Evolutionary conservation across 805 yeast genomes (phyloP), one percentile per base, ranked within the genome.

Genomic region (Schizosaccharomyces cryophilus): DNA sequence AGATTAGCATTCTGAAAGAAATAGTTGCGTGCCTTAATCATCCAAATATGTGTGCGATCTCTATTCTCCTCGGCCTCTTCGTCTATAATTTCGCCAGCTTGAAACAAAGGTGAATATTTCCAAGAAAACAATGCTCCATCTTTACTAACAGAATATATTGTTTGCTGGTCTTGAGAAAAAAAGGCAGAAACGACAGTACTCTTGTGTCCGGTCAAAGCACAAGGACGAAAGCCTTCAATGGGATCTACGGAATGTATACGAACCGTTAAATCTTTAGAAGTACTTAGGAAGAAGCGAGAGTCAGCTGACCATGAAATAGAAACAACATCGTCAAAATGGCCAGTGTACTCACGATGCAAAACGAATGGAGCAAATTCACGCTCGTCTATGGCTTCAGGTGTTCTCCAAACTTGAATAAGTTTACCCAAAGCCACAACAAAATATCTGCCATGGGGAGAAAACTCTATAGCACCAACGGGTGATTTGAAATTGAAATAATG

Each of bases 341-440:
- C 98, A 0, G 96, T 87, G 67, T 88, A 88, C 6, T 85, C 80
- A 67, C 95, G 76, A 71, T 86, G 87, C 64, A 95, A 84, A 48
- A 90, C 85, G 72, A 93, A 93, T 17, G 98, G 98, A 0, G 96
- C 93, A 76, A 93, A 93, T 69, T 88, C 95, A 63, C 95, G 78
- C 67, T 87, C 96, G 66, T 86, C 93, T 6, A 80, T 73, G 29
- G 76, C 74, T 58, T 79, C 82, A 0, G 96, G 96, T 0, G 96
- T 87, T 67, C 81, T 83, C 98, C 98, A 93, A 7, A 93, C 83
- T 70, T 93, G 96, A 19, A 90, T 74, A 61, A 85, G 84, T 65
- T 95, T 74, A 5, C 87, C 87, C 42, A 82, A 75, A 3, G 95
- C 95, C 31, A 87, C 78, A 5, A 96, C 96, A 73, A 93, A 89